Conservation (phyloP, 176 grass and related monocot genomes). For the Eleusine coracana region DNA sequence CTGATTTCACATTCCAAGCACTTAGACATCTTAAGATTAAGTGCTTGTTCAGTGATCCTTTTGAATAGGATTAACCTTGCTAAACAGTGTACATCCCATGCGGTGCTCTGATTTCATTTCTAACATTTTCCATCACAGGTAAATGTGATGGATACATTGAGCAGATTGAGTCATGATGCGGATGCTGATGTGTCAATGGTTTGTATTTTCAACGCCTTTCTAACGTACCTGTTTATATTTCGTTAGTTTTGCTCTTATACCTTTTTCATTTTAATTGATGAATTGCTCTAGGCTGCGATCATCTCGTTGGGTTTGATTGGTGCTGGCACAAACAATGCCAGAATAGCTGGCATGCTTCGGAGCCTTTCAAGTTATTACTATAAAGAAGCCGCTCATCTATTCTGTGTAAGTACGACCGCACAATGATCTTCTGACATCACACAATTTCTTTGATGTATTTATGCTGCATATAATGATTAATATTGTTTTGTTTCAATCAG, state of each 20-base stretch:
- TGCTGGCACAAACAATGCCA: slow-evolving; percentile 96
- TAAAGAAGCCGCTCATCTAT: slow-evolving; percentile 98
- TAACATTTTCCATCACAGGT: slow-evolving; percentile 58
- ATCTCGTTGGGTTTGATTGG: slow-evolving; percentile 93
- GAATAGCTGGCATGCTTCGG: slow-evolving; percentile 98
- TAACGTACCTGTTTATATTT: not conserved
- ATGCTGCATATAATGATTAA: slow-evolving; percentile 8
- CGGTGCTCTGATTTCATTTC: slow-evolving; percentile 1
- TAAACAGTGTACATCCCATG: not conserved
- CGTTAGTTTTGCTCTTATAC: slow-evolving; percentile 8
- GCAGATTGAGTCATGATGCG: slow-evolving; percentile 97
- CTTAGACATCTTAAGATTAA: not conserved
- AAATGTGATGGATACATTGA: slow-evolving; percentile 98
- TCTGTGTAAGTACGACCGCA: slow-evolving; percentile 71
- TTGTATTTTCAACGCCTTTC: slow-evolving; percentile 3
- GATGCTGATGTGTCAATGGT: slow-evolving; percentile 98
- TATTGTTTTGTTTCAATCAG: slow-evolving; percentile 61
- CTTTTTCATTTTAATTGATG: slow-evolving; percentile 28
- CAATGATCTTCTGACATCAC: not conserved
- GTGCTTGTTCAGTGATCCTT: not conserved
- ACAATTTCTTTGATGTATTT: slow-evolving; percentile 7
- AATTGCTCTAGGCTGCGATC: slow-evolving; percentile 73
- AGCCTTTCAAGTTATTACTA: slow-evolving; percentile 99
- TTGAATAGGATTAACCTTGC: not conserved
- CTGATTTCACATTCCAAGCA: slow-evolving; percentile 15